Base-by-base conservation (phyloP, 73 alveolate genomes). In the Urostyla sp. region DNA sequence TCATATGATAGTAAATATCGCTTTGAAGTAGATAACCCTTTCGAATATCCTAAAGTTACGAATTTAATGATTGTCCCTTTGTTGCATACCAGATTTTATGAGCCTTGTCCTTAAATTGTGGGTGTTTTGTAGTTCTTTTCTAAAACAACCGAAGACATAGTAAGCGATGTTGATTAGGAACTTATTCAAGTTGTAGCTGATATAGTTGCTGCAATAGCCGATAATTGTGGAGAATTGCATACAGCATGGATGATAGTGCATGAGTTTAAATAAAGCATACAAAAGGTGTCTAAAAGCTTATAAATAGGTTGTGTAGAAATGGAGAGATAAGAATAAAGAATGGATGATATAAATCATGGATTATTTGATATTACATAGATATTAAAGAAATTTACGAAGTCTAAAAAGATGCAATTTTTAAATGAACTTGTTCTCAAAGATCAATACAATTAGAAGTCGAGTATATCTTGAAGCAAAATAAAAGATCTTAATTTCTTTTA, bases 21-120 rank as follows among this genome's bases (percentile, higher is more conserved):
- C 15, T 63, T 63, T 63, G 79, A 63, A 63, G 24, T 57, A 27
- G 79, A 63, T 63, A 63, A 63, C 45, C 79, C 79, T 4, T 13
- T 63, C 50, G 79, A 63, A 43, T 18, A 43, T 1, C 37, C 79
- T 28, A 16, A 38, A 27, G 44, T 63, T 2, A 3, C n/a, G 2
- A 63, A 40, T 23, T 43, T 63, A 3, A 38, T 63, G 43, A 63
- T 63, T 20, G 79, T 37, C 5, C 79, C 79, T 1, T 20, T 63
- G 58, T 63, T 63, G 10, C 2, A 1, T 5, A 31, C 37, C 44
- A 48, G 60, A 40, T 20, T 21, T 15, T 2, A 63, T 43, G 79
- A 63, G 44, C 45, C n/a, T n/a, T n/a, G n/a, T n/a, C n/a, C n/a
- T n/a, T n/a, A n/a, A n/a, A n/a, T 63, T 6, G 44, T 63, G 79